Evolutionary conservation across 2,329 filamentous ascomycete genomes (phyloP).

Genomic region (Aspergillus chevalieri): DNA sequence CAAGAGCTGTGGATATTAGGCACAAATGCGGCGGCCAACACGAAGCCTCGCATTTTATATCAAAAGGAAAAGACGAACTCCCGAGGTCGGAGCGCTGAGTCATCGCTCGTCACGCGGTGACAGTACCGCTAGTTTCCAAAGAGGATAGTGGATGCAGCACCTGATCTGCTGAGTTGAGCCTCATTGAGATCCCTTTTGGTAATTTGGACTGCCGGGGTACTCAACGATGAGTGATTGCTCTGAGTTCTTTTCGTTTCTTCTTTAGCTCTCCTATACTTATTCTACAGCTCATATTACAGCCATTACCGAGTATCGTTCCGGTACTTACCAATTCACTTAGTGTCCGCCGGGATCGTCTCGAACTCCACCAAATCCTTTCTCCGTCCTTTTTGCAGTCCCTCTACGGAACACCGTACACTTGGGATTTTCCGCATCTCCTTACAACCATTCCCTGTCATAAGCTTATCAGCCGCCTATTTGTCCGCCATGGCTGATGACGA

Average conservation of each 20-base stretch:
- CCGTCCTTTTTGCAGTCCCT: slow-evolving; percentile 5
- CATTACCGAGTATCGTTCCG: too few relatives aligned
- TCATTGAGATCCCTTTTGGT: background rate
- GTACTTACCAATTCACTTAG: slow-evolving; percentile 5
- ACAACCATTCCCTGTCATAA: background rate
- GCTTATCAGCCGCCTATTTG: slow-evolving; percentile 1
- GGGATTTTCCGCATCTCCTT: too few relatives aligned
- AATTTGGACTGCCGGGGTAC: background rate
- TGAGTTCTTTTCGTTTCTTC: background rate
- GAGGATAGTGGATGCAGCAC: slow-evolving; percentile 9
- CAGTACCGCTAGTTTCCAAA: slow-evolving; percentile 10
- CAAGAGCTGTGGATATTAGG: background rate
- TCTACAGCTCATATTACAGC: too few relatives aligned
- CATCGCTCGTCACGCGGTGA: slow-evolving; percentile 11
- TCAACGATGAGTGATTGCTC: background rate
- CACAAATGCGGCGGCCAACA: background rate
- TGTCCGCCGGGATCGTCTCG: slow-evolving; percentile 6
- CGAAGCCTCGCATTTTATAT: background rate
- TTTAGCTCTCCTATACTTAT: background rate
- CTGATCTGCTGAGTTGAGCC: slow-evolving; percentile 1
- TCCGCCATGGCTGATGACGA: slow-evolving; percentile 68
- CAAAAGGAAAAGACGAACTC: background rate
- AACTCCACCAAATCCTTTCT: slow-evolving; percentile 10
- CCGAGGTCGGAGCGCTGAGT: slow-evolving; percentile 24
- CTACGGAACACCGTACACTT: too few relatives aligned